These are phyloP conservation scores for Coemansia sp. DNA, from an alignment of 192 early-diverging fungal genomes.

Conservation along the genomic window DNA sequence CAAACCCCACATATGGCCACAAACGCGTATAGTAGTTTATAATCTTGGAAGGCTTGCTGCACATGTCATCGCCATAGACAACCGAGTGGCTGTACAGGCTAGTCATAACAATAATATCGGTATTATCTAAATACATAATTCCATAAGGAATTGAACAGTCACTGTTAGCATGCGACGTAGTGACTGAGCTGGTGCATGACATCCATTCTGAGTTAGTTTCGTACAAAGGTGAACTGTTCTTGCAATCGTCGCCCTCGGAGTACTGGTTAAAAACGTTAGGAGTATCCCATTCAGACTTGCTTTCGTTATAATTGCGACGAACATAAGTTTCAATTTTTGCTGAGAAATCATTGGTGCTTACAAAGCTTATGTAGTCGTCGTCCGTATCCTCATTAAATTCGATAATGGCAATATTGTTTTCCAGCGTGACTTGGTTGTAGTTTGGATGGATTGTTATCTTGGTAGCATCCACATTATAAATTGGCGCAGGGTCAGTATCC, in stretches of 20 bases:
- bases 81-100: slow-evolving; percentile 22
- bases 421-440: slow-evolving; percentile 20
- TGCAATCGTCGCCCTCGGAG: neutral
- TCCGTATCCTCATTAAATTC: neutral
- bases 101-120: neutral
- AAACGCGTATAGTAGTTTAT: slow-evolving; percentile 25
- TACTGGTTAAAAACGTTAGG: neutral
- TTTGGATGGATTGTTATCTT: slow-evolving; percentile 28
- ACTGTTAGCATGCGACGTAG: slow-evolving; percentile 18
- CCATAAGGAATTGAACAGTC: slow-evolving; percentile 21
- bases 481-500: no score
- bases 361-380: neutral
- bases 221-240: slow-evolving; percentile 9
- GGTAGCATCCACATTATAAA: no score
- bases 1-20: slow-evolving; percentile 9
- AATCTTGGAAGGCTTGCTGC: neutral
- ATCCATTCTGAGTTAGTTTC: slow-evolving; percentile 25
- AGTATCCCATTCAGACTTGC: neutral
- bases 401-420: slow-evolving; percentile 42
- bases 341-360: neutral
- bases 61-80: slow-evolving; percentile 10
- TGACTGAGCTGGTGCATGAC: slow-evolving; percentile 21
- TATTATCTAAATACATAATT: slow-evolving; percentile 11
- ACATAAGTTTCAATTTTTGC: neutral
- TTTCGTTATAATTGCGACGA: neutral